Percentiles rank a stretch among this genome's conserved stretches.
phyloP scores from a whole-genome alignment of 1,139 yeast species.

The Kazachstania sp. region DNA sequence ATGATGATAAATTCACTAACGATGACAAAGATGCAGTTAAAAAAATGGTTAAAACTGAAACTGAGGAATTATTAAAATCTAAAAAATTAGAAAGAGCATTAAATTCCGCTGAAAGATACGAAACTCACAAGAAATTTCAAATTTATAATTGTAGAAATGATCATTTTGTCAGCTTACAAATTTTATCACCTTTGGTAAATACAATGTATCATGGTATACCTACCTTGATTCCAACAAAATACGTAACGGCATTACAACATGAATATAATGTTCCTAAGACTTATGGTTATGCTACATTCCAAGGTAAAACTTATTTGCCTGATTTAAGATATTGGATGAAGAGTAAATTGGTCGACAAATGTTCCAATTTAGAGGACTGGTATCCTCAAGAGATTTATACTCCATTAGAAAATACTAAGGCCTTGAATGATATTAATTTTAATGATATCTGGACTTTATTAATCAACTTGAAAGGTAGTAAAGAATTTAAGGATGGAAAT shows the following conservation, averaged over 20 bases:
- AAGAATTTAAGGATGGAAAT: slow-evolving; percentile 5
- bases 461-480: slow-evolving; percentile 15
- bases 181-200: slow-evolving; percentile 37
- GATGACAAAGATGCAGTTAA: slow-evolving; percentile 7
- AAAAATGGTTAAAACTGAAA: slow-evolving; percentile 8
- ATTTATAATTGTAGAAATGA: slow-evolving; percentile 45
- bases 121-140: slow-evolving; percentile 18
- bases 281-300: slow-evolving; percentile 24
- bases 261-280: slow-evolving; percentile 36
- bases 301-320: slow-evolving; percentile 22
- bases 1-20: slow-evolving; percentile 6
- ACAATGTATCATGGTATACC: slow-evolving; percentile 46
- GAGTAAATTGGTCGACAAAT: slow-evolving; percentile 11
- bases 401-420: not conserved
- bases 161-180: slow-evolving; percentile 41
- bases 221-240: slow-evolving; percentile 39
- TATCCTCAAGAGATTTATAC: slow-evolving; percentile 7
- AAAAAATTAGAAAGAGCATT: slow-evolving; percentile 15
- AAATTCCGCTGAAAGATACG: slow-evolving; percentile 18
- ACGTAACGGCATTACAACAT: slow-evolving; percentile 33
- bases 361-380: slow-evolving; percentile 15
- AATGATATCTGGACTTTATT: slow-evolving; percentile 13
- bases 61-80: slow-evolving; percentile 2
- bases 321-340: slow-evolving; percentile 25
- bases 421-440: slow-evolving; percentile 10